Conservation (phyloP, 1,284 basidiomycete genomes). For the Filobasidium uniguttulatum region DNA sequence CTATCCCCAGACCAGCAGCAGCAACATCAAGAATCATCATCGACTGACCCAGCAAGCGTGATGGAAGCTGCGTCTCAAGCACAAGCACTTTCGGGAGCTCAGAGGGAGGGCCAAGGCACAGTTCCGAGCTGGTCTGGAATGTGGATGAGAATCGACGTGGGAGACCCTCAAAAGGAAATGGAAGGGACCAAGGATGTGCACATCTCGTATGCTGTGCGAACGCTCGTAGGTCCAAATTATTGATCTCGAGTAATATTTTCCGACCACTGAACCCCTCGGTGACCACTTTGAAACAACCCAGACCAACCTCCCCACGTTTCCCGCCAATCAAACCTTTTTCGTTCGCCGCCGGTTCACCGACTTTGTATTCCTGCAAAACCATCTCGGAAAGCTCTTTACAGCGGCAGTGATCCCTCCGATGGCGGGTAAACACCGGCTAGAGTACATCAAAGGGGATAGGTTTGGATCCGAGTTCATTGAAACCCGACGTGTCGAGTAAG, state of each 20-base stretch:
- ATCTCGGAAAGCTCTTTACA: slow-evolving; percentile 82
- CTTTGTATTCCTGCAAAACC: slow-evolving; percentile 83
- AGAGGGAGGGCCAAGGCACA: slow-evolving; percentile 27
- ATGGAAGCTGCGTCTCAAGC: slow-evolving; percentile 5
- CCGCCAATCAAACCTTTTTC: slow-evolving; percentile 61
- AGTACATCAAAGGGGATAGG: slow-evolving; percentile 93
- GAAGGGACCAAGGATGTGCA: slow-evolving; percentile 93
- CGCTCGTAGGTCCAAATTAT: no score
- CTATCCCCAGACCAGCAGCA: no score
- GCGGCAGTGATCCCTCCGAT: slow-evolving; percentile 92
- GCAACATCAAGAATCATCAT: no score
- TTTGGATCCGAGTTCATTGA: slow-evolving; percentile 97
- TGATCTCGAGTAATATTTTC: slow-evolving; percentile 23
- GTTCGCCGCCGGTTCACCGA: slow-evolving; percentile 88
- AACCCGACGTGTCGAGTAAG: slow-evolving; percentile 73
- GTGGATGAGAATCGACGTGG: slow-evolving; percentile 68
- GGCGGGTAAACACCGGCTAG: slow-evolving; percentile 94
- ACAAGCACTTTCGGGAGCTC: slow-evolving; percentile 6
- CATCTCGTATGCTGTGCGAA: slow-evolving; percentile 83
- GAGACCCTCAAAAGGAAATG: slow-evolving; percentile 87
- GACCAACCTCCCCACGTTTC: slow-evolving; percentile 31
- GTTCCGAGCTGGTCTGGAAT: slow-evolving; percentile 73
- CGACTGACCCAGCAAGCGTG: slow-evolving; percentile 7
- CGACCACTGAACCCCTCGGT: not conserved
- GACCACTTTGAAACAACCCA: slow-evolving; percentile 9